Base-by-base conservation (phyloP, 768 basidiomycete genomes). In the Collybia sp. region DNA sequence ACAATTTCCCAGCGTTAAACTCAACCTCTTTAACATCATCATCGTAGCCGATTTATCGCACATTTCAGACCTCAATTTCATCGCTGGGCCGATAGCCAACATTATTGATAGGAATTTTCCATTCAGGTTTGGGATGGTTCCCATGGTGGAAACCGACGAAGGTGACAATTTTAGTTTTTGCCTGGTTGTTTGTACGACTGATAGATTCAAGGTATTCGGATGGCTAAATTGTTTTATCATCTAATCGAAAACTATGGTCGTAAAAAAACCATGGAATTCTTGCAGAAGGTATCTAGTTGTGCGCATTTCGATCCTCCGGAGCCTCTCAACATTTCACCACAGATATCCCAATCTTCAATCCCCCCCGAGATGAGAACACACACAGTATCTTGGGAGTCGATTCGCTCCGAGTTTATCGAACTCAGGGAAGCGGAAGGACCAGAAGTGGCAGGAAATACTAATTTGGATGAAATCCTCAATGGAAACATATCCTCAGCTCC, bases 101-200 rank as follows among this genome's bases (percentile, higher is more conserved):
- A 82, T 95, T 59, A 81, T 98, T 43, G 67, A 77, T 20, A 74
- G 90, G 30, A 76, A 73, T 12, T 70, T 90, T 37, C 90, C 93
- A 0, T 76, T 93, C 52, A 73, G 90, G 13, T 93, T 93, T 61
- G 95, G 95, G 11, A 59, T 97, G 40, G 90, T 94, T 1, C 93
- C 92, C 1, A 65, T 81, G 30, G 61, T 81, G 2, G 79, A 83
- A 46, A 80, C 66, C 3, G 66, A 73, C 39, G 67, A 71, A 52
- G 66, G 75, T 72, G 30, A 31, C 61, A 57, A 1, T 30, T n/a
- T n/a, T 39, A 33, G 33, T 13, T 5, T 5, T 37, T 2, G 9
- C 4, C 13, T 20, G 30, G 15, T 44, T 43, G 30, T 25, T 11
- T 38, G 17, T 17, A 18, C 20, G 25, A 31, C 25, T 42, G 12